Evolutionary conservation across 805 yeast species (phyloP), one percentile per base, ranked within the genome.

Genomic region (Saturnispora kantuleensis): DNA sequence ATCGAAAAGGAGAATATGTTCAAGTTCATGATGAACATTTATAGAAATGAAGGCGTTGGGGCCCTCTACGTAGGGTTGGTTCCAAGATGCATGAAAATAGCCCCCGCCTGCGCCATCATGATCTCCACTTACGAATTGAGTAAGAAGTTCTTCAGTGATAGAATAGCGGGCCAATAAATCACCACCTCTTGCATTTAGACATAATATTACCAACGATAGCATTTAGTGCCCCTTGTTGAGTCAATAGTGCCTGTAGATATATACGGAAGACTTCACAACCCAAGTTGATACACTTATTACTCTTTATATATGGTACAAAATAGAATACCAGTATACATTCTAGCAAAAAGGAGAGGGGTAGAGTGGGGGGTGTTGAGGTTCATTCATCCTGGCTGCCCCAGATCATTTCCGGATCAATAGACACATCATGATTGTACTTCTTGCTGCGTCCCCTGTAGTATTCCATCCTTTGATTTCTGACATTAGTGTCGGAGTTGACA

Each of bases 41-140:
- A 76, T 44, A 70, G 62, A 52, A 71, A 66, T 16, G 98, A 93
- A 62, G 98, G 98, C 0, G 39, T 76, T n/a, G 58, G 69, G 4
- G 90, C 97, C 0, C 65, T 93, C n/a, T 93, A 83, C 57, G 84
- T 85, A 32, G 98, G 98, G 0, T 65, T 88, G 33, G 68, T 76
- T 2, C 97, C 97, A 0, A 73, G 98, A 51, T 75, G 90, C 7
- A 65, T 90, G 60, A 93, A 93, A 59, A 84, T 93, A 26, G 96
- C 97, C 0, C 97, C 98, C 10, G 81, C 96, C 12, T 93, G 98
- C 71, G 98, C 98, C 1, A 90, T 93, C 33, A 93, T 93, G 98
- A 88, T 93, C 38, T 86, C 97, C 10, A 82, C 93, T 34, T 93
- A 93, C 60, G 98, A 93, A 60, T 68, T 89, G 37, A 84, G 94